Evolutionary conservation across 2,329 filamentous ascomycete species (phyloP), one percentile per base, ranked within the genome.

Genomic region (Cercospora sp.): DNA sequence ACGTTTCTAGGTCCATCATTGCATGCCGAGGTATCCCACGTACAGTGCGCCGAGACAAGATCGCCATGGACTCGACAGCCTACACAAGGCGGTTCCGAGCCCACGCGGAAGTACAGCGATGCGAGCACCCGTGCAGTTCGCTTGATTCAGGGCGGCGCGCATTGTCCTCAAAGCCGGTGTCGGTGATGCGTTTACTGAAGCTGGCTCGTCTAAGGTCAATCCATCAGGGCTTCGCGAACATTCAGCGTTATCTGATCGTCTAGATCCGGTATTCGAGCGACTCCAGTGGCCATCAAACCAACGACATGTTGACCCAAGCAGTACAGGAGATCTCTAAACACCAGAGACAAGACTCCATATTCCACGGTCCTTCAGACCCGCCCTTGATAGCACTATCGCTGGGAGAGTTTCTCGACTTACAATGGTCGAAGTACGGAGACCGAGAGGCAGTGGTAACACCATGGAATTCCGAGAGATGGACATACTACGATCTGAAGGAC

Each of bases 381-480:
- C 88, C 89, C 1, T 84, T 94, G 43, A 83, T 91, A 59, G 87
- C 92, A 68, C 81, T 93, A 61, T 93, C 90, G 0, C 84, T 94
- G 7, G 89, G 89, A 5, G 89, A 92, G 76, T 84, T 94, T 0
- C 84, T 94, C 45, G 88, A 90, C 68, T 83, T 91, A 13, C 91
- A 94, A 79, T 89, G 86, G 55, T 83, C 87, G 61, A 84, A 88
- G 59, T 88, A 91, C 77, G 86, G 88, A 26, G 83, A 86, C 61
- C 84, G 86, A 64, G 90, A 93, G 77, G 91, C 88, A 69, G 79
- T 94, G 51, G 85, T 93, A 26, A 90, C 91, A 61, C 89, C 91
- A 0, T 93, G 90, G 90, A 93, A 90, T 0, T 88, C 88, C 1
- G 86, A 89, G 3, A 84, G 91, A 74, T 93, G 90, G 90, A 88